These are phyloP conservation scores for Rhynchospora tenuis DNA, from an alignment of 176 grass and related monocot species.

Conservation along the genomic window DNA sequence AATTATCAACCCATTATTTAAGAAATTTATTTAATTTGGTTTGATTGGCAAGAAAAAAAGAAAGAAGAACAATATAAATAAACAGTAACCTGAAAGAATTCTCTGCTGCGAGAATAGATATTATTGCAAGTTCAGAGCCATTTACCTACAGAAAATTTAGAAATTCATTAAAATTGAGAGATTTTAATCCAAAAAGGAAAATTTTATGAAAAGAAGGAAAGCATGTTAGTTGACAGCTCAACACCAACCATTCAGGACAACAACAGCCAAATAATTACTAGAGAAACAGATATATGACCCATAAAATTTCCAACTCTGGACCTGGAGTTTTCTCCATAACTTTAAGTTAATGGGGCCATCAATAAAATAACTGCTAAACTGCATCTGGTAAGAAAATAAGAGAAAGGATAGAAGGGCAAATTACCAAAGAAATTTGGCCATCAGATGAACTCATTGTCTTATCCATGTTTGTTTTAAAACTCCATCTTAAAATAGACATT, in stretches of 20 bases:
- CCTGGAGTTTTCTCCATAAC: slow-evolving; percentile 13
- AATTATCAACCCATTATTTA: slow-evolving; percentile 16
- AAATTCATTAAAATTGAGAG: slow-evolving; percentile 20
- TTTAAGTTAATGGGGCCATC: neutral
- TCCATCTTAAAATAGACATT: slow-evolving; percentile 91
- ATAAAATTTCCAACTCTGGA: neutral
- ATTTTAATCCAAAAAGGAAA: slow-evolving; percentile 16
- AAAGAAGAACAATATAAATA: slow-evolving; percentile 11
- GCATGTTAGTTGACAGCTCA: slow-evolving; percentile 26
- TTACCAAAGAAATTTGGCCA: slow-evolving; percentile 76
- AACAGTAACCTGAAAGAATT: slow-evolving; percentile 69
- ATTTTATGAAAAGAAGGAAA: neutral
- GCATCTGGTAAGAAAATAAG: slow-evolving; percentile 17
- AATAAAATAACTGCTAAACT: slow-evolving; percentile 22
- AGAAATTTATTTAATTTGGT: neutral
- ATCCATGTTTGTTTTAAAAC: slow-evolving; percentile 93
- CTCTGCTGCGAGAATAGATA: slow-evolving; percentile 59
- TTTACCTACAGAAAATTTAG: slow-evolving; percentile 43
- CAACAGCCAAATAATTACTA: neutral
- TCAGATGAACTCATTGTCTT: slow-evolving; percentile 74
- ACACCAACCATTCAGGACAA: neutral
- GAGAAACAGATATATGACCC: slow-evolving; percentile 6
- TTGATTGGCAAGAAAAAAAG: neutral
- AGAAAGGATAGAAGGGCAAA: slow-evolving; percentile 17
- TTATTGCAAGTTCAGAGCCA: slow-evolving; percentile 74